phyloP scores from a whole-genome alignment of 2,329 filamentous ascomycete species.

The Blumeria graminis region DNA sequence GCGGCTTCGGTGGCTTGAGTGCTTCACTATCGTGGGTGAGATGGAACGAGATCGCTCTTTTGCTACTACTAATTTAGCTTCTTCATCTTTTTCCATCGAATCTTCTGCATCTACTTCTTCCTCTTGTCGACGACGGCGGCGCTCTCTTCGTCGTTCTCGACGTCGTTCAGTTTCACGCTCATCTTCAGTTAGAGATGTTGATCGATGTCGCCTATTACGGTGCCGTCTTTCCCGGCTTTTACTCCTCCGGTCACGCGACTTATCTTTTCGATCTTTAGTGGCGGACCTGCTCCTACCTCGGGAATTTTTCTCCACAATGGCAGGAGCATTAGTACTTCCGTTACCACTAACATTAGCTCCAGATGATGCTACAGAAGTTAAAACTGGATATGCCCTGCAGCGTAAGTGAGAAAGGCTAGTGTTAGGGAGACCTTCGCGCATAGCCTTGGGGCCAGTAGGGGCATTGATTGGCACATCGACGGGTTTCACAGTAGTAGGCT shows the following conservation, averaged over 20 bases:
- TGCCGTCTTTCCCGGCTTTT: slow-evolving; percentile 10
- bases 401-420: slow-evolving; percentile 46
- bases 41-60: slow-evolving; percentile 36
- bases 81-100: slow-evolving; percentile 6
- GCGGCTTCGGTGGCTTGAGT: slow-evolving; percentile 34
- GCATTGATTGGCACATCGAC: slow-evolving; percentile 38
- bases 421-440: slow-evolving; percentile 72
- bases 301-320: slow-evolving; percentile 8
- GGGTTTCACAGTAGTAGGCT: slow-evolving; percentile 13
- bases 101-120: slow-evolving; percentile 9
- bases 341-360: slow-evolving; percentile 9
- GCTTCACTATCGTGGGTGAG: slow-evolving; percentile 33
- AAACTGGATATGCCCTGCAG: slow-evolving; percentile 16
- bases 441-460: slow-evolving; percentile 80
- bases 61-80: slow-evolving; percentile 18
- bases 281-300: slow-evolving; percentile 10
- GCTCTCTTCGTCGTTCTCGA: slow-evolving; percentile 13
- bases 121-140: slow-evolving; percentile 10
- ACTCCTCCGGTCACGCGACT: slow-evolving; percentile 12
- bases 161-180: slow-evolving; percentile 14
- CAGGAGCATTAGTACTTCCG: slow-evolving; percentile 9
- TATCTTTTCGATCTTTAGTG: slow-evolving; percentile 12
- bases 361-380: slow-evolving; percentile 14
- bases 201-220: slow-evolving; percentile 14
- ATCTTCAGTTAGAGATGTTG: slow-evolving; percentile 12